Conservation (phyloP, 352 stramenopile species). For the Pythium myriotylum region DNA sequence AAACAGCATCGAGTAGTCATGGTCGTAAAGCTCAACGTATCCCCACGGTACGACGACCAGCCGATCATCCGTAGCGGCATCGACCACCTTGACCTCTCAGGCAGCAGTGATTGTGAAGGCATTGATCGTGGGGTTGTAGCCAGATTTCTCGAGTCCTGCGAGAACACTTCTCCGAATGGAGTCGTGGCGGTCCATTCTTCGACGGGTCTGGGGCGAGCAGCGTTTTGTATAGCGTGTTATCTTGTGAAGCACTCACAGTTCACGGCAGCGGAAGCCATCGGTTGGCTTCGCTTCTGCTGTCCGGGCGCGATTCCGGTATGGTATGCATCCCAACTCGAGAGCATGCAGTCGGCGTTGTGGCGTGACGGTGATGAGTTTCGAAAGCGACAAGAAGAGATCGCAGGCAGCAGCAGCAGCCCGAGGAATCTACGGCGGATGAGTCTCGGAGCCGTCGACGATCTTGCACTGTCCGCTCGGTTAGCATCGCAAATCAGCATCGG, state of each 20-base stretch:
- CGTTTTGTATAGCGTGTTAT: constrained; percentile 96
- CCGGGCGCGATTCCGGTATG: constrained; percentile 82
- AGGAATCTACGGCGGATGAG: constrained; percentile 3
- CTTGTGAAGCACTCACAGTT: constrained; percentile 98
- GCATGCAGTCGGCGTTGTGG: constrained; percentile 86
- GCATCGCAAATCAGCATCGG: constrained; percentile 60
- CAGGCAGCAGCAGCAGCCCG: neutral
- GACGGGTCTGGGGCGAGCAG: constrained; percentile 82
- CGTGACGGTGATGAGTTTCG: constrained; percentile 48
- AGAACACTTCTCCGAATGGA: constrained; percentile 47
- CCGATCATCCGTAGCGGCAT: constrained; percentile 87
- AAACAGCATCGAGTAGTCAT: constrained; percentile 78
- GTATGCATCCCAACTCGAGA: constrained; percentile 90
- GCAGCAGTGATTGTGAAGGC: constrained; percentile 29
- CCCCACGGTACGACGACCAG: constrained; percentile 88
- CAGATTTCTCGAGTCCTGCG: constrained; percentile 89
- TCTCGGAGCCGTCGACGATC: constrained; percentile 5
- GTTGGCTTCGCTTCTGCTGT: constrained; percentile 94
- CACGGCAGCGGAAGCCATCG: constrained; percentile 93
- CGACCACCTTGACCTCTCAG: constrained; percentile 91
- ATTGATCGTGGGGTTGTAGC: constrained; percentile 70
- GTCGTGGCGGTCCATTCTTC: constrained; percentile 88
- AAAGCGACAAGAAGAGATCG: constrained; percentile 17
- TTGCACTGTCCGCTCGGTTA: constrained; percentile 4
- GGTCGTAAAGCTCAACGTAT: constrained; percentile 93